Base-by-base conservation (phyloP, 495 filamentous ascomycete genomes). In the Annulohypoxylon nitens region DNA sequence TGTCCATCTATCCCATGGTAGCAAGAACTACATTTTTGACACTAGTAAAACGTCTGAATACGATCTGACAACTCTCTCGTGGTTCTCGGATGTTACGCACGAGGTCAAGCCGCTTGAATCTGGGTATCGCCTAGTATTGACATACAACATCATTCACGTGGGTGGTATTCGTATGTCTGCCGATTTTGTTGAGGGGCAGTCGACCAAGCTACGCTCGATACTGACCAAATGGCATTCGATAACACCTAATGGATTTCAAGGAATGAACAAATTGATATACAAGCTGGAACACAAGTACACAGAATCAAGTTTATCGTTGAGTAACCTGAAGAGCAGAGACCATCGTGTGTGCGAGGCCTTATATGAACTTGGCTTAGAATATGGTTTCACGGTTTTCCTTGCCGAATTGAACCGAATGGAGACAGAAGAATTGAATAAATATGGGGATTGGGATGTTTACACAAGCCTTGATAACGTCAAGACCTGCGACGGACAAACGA, bases 31-130 rank as follows among this genome's bases (percentile, higher is more conserved):
- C n/a, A 68, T 68, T 0, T 82, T 88, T 34, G 48, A 74, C 10
- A 83, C 81, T 1, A 86, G 82, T 5, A 68, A 81, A 23, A 81
- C 74, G 5, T 75, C 69, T 14, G 43, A 43, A 5, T 77, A 73
- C 51, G 78, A 77, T 23, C 74, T 78, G 12, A 83, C 83, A 8
- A 83, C 79, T 57, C 70, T 84, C 4, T 82, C 85, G 9, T 88
- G 85, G 86, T 82, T 83, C 74, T 79, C 85, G 0, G 85, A 88
- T 68, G 84, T 89, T 18, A 79, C 72, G 5, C 86, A 89, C 68
- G 85, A 85, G 72, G 78, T 88, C 37, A 81, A 79, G 18, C 83
- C 80, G 0, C 80, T 90, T 2, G 74, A 61, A 11, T 82, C 80
- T 18, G 86, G 87, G 4, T 80, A 83, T 68, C 84, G 86, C 7